Conservation (phyloP, 768 basidiomycete species). For the Phanerochaete carnosa region DNA sequence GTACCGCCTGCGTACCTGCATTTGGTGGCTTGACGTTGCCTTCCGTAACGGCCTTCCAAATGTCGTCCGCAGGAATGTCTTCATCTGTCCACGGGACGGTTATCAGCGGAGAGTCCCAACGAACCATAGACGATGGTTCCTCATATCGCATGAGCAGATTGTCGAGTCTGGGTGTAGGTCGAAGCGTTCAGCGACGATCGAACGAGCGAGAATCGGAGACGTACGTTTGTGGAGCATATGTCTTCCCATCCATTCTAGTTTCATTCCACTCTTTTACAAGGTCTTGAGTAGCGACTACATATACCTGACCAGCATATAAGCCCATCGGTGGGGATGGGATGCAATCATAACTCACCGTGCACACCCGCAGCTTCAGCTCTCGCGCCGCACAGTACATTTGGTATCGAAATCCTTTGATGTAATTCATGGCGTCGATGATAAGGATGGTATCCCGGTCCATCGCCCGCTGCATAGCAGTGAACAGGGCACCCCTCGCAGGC, state of each 20-base stretch:
- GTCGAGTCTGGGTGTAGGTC: slow-evolving; percentile 53
- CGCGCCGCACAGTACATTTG: slow-evolving; percentile 96
- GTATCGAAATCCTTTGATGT: slow-evolving; percentile 98
- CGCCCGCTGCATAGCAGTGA: slow-evolving; percentile 76
- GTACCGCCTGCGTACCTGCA: slow-evolving; percentile 73
- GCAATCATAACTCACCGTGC: slow-evolving; percentile 61
- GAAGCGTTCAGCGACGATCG: neutral
- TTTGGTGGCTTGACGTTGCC: slow-evolving; percentile 86
- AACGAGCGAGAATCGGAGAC: neutral
- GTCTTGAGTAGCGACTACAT: slow-evolving; percentile 71
- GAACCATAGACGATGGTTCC: slow-evolving; percentile 97
- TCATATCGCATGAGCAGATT: slow-evolving; percentile 88
- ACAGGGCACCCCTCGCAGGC: slow-evolving; percentile 78
- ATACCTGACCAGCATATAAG: slow-evolving; percentile 48
- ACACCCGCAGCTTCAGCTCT: slow-evolving; percentile 80
- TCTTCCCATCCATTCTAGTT: slow-evolving; percentile 39
- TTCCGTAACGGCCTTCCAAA: slow-evolving; percentile 80
- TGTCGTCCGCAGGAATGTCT: slow-evolving; percentile 57
- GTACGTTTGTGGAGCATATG: slow-evolving; percentile 75
- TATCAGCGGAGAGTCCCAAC: slow-evolving; percentile 97
- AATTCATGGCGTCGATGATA: slow-evolving; percentile 89
- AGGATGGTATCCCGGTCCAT: slow-evolving; percentile 73
- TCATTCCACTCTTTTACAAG: slow-evolving; percentile 77
- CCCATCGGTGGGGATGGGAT: neutral
- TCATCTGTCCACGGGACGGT: slow-evolving; percentile 77